These are phyloP conservation scores for Hygrophorus russula DNA, from an alignment of 768 basidiomycete genomes.

Conservation along the genomic window DNA sequence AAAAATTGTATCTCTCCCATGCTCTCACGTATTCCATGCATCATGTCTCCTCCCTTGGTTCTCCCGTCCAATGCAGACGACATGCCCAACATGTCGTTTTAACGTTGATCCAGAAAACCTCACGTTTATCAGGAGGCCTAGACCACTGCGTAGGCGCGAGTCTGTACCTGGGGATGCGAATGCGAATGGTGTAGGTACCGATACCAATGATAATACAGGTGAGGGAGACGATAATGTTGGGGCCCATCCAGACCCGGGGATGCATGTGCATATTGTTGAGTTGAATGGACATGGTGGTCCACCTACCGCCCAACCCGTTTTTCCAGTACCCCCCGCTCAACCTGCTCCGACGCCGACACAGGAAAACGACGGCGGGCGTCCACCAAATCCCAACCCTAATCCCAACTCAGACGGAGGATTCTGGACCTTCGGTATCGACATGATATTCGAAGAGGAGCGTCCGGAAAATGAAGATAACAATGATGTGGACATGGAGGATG, in stretches of 20 bases:
- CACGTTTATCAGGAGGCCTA: conserved; percentile 30
- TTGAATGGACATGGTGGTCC: no score
- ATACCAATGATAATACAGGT: background rate
- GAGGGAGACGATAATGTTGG: background rate
- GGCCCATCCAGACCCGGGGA: no score
- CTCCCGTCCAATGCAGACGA: conserved; percentile 64
- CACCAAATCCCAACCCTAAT: background rate
- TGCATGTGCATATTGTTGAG: no score
- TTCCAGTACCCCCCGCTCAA: background rate
- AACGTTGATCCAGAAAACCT: conserved; percentile 73
- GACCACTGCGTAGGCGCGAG: conserved; percentile 8
- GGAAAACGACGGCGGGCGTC: background rate
- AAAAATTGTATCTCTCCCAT: conserved; percentile 61
- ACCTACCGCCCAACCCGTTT: no score
- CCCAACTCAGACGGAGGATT: background rate
- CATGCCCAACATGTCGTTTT: conserved; percentile 77
- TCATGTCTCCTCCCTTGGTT: conserved; percentile 78
- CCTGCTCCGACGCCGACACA: background rate
- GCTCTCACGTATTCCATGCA: conserved; percentile 74
- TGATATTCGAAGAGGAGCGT: background rate
- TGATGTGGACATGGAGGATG: background rate
- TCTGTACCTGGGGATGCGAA: background rate
- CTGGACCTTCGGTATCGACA: conserved; percentile 6
- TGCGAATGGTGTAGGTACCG: background rate
- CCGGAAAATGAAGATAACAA: background rate